Conservation (phyloP, 768 basidiomycete genomes). For the Boletus rubroflammeus region DNA sequence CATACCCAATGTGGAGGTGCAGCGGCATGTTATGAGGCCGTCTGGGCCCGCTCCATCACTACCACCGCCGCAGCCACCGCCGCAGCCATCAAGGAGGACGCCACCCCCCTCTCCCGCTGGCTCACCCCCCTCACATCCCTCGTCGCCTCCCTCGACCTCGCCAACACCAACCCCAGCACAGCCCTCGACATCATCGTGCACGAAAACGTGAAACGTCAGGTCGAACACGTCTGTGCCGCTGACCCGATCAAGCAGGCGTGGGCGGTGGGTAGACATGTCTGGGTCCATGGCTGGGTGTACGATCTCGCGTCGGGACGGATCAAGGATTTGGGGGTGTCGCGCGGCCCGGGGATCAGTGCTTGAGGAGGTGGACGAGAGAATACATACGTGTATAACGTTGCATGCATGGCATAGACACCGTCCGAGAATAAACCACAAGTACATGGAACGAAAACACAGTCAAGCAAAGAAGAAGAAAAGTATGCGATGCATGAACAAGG, state of each 20-base stretch:
- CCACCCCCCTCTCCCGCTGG: slow-evolving; percentile 62
- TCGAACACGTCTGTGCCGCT: slow-evolving; percentile 47
- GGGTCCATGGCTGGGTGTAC: slow-evolving; percentile 75
- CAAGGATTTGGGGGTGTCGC: slow-evolving; percentile 53
- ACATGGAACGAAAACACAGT: not conserved
- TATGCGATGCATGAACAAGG: slow-evolving; percentile 2
- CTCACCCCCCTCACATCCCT: slow-evolving; percentile 62
- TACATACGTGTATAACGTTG: not conserved
- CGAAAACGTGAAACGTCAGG: slow-evolving; percentile 58
- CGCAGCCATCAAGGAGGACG: slow-evolving; percentile 13
- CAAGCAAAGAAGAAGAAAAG: not conserved
- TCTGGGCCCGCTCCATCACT: not conserved
- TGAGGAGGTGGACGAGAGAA: not conserved
- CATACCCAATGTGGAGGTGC: slow-evolving; percentile 84
- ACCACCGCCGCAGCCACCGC: slow-evolving; percentile 22
- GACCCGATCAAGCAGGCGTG: slow-evolving; percentile 47
- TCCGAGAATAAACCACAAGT: slow-evolving; percentile 15
- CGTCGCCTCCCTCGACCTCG: slow-evolving; percentile 40
- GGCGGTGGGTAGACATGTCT: slow-evolving; percentile 38
- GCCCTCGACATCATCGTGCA: slow-evolving; percentile 49
- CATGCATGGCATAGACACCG: slow-evolving; percentile 10
- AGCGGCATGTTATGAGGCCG: slow-evolving; percentile 49
- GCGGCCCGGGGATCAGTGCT: not conserved
- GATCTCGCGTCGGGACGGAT: slow-evolving; percentile 57
- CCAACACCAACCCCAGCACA: slow-evolving; percentile 31